These are phyloP conservation scores for Kingdonia uniflora DNA, from an alignment of 164 flowering plant species.

Conservation along the genomic window DNA sequence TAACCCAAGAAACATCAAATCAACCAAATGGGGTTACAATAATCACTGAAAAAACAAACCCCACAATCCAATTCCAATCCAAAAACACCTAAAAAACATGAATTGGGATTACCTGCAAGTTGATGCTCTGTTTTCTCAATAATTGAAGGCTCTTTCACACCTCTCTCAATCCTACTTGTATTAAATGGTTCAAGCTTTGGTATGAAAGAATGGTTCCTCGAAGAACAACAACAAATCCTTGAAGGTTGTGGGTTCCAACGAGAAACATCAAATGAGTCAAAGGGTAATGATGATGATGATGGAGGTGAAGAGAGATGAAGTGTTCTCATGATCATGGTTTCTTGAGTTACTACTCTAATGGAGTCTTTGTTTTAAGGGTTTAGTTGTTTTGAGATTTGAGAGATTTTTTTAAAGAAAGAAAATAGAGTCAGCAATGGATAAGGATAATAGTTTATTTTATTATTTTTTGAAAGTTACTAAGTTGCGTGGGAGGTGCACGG, in stretches of 20 bases:
- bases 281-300: constrained; percentile 12
- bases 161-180: constrained; percentile 52
- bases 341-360: no score
- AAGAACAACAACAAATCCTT: constrained; percentile 19
- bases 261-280: constrained; percentile 19
- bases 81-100: constrained; percentile 1
- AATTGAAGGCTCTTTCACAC: constrained; percentile 53
- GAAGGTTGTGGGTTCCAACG: no score
- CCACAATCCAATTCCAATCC: background rate
- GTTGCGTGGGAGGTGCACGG: no score
- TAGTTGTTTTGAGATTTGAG: no score
- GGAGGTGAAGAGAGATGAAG: constrained; percentile 19
- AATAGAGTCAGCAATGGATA: no score
- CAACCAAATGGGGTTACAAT: no score
- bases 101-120: constrained; percentile 35
- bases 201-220: no score
- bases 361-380: no score
- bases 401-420: no score
- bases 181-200: constrained; percentile 87
- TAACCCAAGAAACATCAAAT: no score
- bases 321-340: constrained; percentile 8
- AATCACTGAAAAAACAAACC: background rate
- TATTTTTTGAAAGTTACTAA: no score
- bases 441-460: no score
- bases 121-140: constrained; percentile 58